A percentile compares a stretch with the other conserved stretches of the same genome.
Conservation (phyloP, 495 filamentous ascomycete genomes). For the Aspergillus ellipticus region DNA sequence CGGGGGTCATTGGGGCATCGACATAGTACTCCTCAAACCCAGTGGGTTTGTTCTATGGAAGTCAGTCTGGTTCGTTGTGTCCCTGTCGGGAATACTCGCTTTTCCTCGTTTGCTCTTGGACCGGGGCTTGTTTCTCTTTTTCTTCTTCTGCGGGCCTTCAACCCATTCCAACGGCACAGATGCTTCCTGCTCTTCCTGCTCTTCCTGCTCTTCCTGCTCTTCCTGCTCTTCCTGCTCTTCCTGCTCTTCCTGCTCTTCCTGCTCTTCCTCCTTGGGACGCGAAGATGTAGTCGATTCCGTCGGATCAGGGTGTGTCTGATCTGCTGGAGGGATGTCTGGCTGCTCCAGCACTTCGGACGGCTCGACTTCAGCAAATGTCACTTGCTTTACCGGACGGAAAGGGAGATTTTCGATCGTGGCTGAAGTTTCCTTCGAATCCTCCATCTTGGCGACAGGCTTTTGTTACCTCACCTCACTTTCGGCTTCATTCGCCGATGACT, state of each 20-base stretch:
- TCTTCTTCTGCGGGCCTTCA: constrained; percentile 26
- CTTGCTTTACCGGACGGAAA: background rate
- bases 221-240: too few species aligned
- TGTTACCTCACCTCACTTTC: background rate
- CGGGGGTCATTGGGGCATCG: constrained; percentile 72
- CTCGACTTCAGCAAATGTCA: background rate
- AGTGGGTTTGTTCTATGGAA: constrained; percentile 43
- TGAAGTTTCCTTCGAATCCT: background rate
- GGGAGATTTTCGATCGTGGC: background rate
- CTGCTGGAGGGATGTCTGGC: background rate
- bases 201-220: too few species aligned
- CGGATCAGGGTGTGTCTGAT: background rate
- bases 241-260: too few species aligned
- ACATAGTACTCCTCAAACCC: constrained; percentile 71
- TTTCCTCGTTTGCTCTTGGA: constrained; percentile 47
- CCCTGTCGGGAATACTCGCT: constrained; percentile 19
- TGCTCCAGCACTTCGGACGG: background rate
- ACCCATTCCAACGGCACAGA: constrained; percentile 13
- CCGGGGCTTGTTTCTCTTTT: constrained; percentile 29
- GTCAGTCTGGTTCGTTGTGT: constrained; percentile 4
- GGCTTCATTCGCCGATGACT: background rate
- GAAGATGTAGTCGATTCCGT: background rate
- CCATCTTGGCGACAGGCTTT: background rate
- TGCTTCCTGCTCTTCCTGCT: constrained; percentile 11
- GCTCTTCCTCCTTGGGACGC: background rate